Evolutionary conservation across 768 basidiomycete genomes (phyloP).

Genomic region (Termitomyces titanicus): DNA sequence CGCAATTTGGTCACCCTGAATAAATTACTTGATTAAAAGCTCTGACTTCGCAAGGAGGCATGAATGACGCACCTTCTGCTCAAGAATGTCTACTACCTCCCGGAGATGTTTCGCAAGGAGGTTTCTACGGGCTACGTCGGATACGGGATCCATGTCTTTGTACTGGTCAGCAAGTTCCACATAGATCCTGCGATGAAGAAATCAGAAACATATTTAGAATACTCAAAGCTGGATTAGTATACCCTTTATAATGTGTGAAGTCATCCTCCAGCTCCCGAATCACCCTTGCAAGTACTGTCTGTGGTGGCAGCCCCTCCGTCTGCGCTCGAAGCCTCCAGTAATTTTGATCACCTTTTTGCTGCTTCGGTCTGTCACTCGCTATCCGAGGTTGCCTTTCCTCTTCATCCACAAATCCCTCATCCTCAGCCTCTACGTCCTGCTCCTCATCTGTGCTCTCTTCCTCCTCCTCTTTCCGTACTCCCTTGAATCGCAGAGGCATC

Average conservation of each 20-base stretch:
- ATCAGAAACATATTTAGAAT: conserved; percentile 2
- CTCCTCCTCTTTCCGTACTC: conserved; percentile 2
- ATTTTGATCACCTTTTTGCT: conserved; percentile 24
- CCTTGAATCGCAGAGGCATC: conserved; percentile 21
- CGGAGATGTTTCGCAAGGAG: conserved; percentile 85
- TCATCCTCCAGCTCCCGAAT: conserved; percentile 91
- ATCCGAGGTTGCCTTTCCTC: conserved; percentile 7
- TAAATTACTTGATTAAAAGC: conserved; percentile 1
- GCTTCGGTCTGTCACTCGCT: conserved; percentile 24
- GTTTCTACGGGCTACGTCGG: conserved; percentile 77
- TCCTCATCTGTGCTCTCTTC: neutral
- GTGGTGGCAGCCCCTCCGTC: conserved; percentile 62
- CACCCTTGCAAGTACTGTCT: conserved; percentile 82
- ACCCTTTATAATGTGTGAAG: conserved; percentile 94
- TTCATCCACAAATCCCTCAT: conserved; percentile 47
- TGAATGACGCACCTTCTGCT: conserved; percentile 66
- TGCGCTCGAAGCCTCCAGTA: conserved; percentile 28
- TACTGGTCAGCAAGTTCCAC: conserved; percentile 91
- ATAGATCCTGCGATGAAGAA: conserved; percentile 56
- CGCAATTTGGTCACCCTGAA: conserved; percentile 91
- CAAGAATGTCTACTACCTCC: conserved; percentile 89
- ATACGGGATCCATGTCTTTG: conserved; percentile 80
- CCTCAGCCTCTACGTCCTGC: conserved; percentile 26
- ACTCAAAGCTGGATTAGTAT: conserved; percentile 21
- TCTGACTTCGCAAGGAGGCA: neutral